These are phyloP conservation scores for Ascochyta viciae-villosae DNA, from an alignment of 2,329 filamentous ascomycete genomes.

Conservation along the genomic window DNA sequence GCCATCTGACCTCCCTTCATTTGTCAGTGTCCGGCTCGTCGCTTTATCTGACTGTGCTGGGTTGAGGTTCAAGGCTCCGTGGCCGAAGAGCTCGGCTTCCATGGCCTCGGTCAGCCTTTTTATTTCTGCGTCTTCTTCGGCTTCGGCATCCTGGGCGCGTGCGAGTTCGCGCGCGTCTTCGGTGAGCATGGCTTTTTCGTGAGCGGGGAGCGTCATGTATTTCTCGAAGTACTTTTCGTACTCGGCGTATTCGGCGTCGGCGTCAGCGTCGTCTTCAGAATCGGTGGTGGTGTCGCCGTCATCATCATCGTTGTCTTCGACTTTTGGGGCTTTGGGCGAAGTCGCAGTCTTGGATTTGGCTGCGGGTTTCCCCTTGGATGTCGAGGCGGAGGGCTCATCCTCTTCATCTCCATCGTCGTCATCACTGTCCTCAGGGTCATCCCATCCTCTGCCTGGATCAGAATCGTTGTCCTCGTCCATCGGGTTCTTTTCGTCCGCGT, in stretches of 20 bases:
- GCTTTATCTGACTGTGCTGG: not conserved
- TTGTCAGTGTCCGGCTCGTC: slow-evolving; percentile 5
- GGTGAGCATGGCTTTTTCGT: slow-evolving; percentile 42
- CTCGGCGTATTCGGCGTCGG: slow-evolving; percentile 72
- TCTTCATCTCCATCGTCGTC: slow-evolving; percentile 41
- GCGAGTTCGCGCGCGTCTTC: slow-evolving; percentile 46
- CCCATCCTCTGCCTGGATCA: slow-evolving; percentile 54
- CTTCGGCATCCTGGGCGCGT: slow-evolving; percentile 51
- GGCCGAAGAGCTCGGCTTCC: slow-evolving; percentile 73
- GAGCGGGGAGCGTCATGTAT: slow-evolving; percentile 76
- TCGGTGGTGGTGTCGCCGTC: slow-evolving; percentile 58
- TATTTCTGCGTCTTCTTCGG: slow-evolving; percentile 64
- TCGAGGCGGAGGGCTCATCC: not conserved
- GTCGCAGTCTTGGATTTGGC: slow-evolving; percentile 68
- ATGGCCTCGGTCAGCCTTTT: slow-evolving; percentile 71
- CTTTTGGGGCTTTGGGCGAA: slow-evolving; percentile 53
- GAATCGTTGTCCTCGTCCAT: slow-evolving; percentile 71
- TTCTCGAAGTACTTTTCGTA: slow-evolving; percentile 82
- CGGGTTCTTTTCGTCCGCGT: slow-evolving; percentile 63
- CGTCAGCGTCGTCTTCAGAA: slow-evolving; percentile 69
- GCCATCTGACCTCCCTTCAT: not conserved
- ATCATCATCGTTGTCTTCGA: slow-evolving; percentile 48
- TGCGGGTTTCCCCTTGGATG: slow-evolving; percentile 51
- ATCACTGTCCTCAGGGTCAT: slow-evolving; percentile 52
- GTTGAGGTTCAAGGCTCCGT: slow-evolving; percentile 67